Evolutionary conservation across 2,329 filamentous ascomycete species (phyloP), one percentile per base, ranked within the genome.

Genomic region (Ceratocystis alfenasii): DNA sequence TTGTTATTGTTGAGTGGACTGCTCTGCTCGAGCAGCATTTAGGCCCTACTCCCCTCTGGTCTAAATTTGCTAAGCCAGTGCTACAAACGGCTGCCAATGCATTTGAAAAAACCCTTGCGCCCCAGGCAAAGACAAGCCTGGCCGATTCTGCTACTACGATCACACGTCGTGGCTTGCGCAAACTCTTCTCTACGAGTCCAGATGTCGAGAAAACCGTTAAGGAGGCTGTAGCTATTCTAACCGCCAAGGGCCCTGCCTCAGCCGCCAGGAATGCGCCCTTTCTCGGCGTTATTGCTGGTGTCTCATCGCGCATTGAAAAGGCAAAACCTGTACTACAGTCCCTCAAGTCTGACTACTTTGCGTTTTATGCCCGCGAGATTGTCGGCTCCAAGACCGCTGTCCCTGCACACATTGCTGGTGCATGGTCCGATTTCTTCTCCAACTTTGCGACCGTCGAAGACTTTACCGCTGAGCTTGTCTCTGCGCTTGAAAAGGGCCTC

Each of bases 1-100:
- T 96, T 73, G 90, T 95, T 62, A 79, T 99, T 70, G 81, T 94
- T 15, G 90, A 96, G 75, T 99, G 93, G 93, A 90, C 86, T 74
- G 88, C 87, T 67, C 75, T 93, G 67, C 77, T 96, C 63, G 82
- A 96, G 70, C 86, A 92, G 71, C 81, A 87, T 67, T 79, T 91
- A 30, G 83, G 83, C 41, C 80, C 81, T 61, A 83, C 82, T 17
- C 73, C 80, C 8, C 74, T 83, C 55, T 91, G 86, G 87, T 81
- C 83, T 63, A 79, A 79, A 71, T 85, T 86, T 74, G 83, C 83
- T 64, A 72, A 80, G 69, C 85, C 90, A 44, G 76, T 94, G 53
- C 76, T 95, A 33, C 75, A 83, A 44, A 83, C 87, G 62, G 80
- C 88, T 73, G 89, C 90, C 28, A 85, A 87, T 72, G 83, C 86